These are phyloP conservation scores for Sugiyamaella smithiae DNA, from an alignment of 805 yeast species.

Conservation along the genomic window DNA sequence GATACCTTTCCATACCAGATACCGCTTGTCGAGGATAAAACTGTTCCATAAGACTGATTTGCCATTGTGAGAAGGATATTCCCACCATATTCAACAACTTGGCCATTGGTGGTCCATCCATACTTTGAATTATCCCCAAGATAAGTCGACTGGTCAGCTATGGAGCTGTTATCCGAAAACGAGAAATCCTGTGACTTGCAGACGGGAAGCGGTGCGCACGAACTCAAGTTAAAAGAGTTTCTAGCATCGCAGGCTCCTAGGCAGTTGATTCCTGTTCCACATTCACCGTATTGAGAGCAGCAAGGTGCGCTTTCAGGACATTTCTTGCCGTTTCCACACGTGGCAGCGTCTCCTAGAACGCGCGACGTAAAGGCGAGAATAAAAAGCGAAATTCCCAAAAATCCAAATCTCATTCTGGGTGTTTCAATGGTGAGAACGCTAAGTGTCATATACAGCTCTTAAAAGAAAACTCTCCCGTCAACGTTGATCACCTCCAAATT, in stretches of 20 bases:
- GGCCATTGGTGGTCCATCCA: constrained; percentile 67
- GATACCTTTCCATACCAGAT: constrained; percentile 86
- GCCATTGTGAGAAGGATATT: constrained; percentile 76
- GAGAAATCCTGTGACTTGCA: constrained; percentile 45
- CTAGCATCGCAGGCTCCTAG: constrained; percentile 84
- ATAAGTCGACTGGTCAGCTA: constrained; percentile 43
- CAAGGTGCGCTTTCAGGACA: constrained; percentile 87
- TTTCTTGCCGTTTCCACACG: constrained; percentile 51
- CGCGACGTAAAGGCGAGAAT: not conserved
- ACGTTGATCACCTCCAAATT: too few relatives aligned
- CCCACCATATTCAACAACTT: constrained; percentile 48
- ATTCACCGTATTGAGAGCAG: constrained; percentile 77
- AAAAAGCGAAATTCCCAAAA: not conserved
- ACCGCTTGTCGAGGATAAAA: constrained; percentile 71
- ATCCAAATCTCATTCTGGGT: too few relatives aligned
- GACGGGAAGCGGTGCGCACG: constrained; percentile 86
- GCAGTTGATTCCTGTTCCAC: constrained; percentile 78
- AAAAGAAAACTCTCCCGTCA: too few relatives aligned
- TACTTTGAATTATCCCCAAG: constrained; percentile 68
- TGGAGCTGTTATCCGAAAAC: constrained; percentile 33
- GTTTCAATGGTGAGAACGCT: too few relatives aligned
- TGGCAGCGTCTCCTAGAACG: constrained; percentile 27
- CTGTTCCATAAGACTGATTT: constrained; percentile 71
- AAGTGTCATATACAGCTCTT: too few relatives aligned
- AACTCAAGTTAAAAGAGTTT: constrained; percentile 56